Evolutionary conservation across 495 filamentous ascomycete genomes (phyloP), one percentile per base, ranked within the genome.

Genomic region (Trichoderma reesei): DNA sequence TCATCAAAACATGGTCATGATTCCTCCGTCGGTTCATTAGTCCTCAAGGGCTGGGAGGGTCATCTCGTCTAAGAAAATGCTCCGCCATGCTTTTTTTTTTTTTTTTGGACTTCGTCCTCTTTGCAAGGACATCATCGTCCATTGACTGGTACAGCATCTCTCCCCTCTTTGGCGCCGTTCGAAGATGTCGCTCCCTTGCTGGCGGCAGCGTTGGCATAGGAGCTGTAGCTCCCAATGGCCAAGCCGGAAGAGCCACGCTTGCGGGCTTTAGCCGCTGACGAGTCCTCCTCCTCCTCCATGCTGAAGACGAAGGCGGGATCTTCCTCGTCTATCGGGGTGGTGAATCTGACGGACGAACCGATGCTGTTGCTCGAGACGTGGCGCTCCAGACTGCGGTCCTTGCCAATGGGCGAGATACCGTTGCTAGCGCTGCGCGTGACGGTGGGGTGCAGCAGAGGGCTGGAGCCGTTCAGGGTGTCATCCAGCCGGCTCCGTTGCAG

Each of bases 221-320:
- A 74, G 62, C 74, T 74, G 13, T 69, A 72, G 61, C 69, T 67
- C 41, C 68, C 66, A 10, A 69, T 72, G 11, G 73, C 76, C 5
- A 71, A 59, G 14, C 73, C 70, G 7, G 69, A 68, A 26, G 77
- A 78, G 38, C 65, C 72, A 26, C 79, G 72, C 70, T 81, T 81
- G 60, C 72, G 66, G 18, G 74, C 73, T 16, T 75, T 68, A 16
- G 70, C 75, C 59, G 72, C 74, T 36, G 83, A 77, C 3, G 73
- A 72, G 1, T 85, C 84, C 59, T 85, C 84, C 65, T 90, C 88
- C 63, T 90, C 88, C 68, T 91, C 89, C 88, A 92, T 90, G 41
- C 81, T 85, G 65, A 92, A 92, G n/a, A 91, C 88, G 60, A 90
- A 81, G 34, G 90, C 85, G 20, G 82, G 76, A 63, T 88, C 85